Evolutionary conservation across 257 asterid genomes (phyloP), one percentile per base, ranked within the genome.

Genomic region (Coffea canephora): DNA sequence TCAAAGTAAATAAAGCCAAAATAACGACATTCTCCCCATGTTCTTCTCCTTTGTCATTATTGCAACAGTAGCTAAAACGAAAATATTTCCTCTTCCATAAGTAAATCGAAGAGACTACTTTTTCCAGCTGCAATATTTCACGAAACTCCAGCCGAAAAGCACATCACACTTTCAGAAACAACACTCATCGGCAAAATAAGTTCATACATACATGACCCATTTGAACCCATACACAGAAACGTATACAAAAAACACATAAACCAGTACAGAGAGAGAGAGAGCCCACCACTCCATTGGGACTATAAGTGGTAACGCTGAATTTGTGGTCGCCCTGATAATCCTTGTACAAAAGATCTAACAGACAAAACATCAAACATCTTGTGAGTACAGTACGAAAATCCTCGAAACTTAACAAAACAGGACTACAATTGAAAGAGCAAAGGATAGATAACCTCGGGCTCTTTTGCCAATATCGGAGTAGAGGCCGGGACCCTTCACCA

Each of bases 281-380:
- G 43, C 86, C 81, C 21, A 88, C 91, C 82, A 86, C 87, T 49
- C 91, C 91, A 34, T 77, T 79, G 25, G 88, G 65, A 71, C 89
- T 84, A 69, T 80, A 84, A 62, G 91, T 88, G 0, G 91, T 88
- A 31, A 88, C 68, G 36, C 89, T 84, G 78, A 88, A 84, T 82
- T 88, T 88, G 74, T 86, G 91, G 87, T 88, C 91, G 54, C 73
- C 80, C 84, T 86, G 88, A 76, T 88, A 88, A 49, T 88, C 91
- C 82, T 71, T 86, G 88, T 84, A 84, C 79, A 88, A 62, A 79
- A 88, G 89, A 86, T 88, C 91, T 88, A 83, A 80, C 73, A 73
- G 50, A 76, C 59, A 65, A 74, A 79, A 21, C 50, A 45, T 55
- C 69, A 62, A 61, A 69, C 48, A 81, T 49, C 69, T 70, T 19